Evolutionary conservation across 176 grass and related monocot species (phyloP).

Genomic region (Juncus inflexus): DNA sequence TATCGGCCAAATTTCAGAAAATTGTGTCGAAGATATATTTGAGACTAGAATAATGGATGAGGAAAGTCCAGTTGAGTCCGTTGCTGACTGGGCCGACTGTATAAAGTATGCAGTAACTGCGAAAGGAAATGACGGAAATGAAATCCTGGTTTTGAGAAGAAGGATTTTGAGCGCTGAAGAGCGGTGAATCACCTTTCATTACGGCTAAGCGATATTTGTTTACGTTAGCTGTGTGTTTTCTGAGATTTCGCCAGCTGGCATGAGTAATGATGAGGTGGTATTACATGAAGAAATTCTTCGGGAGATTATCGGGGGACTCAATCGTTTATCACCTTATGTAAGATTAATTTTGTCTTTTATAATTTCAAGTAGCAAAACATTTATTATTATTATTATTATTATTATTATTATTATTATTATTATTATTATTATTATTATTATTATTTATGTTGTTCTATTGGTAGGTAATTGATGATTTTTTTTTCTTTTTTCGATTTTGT

Average conservation of each 20-base stretch:
- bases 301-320: constrained; percentile 77
- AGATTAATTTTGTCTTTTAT: no score
- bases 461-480: background rate
- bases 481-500: background rate
- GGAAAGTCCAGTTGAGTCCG: constrained; percentile 79
- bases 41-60: constrained; percentile 61
- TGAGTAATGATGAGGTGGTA: constrained; percentile 58
- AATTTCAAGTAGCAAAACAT: no score
- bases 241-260: constrained; percentile 77
- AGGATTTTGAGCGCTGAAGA: constrained; percentile 61
- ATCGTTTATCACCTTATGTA: constrained; percentile 87
- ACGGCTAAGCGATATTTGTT: constrained; percentile 94
- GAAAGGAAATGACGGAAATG: constrained; percentile 74
- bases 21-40: constrained; percentile 49
- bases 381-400: no score
- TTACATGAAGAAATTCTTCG: constrained; percentile 70
- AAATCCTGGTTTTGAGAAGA: constrained; percentile 61
- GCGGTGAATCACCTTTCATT: no score
- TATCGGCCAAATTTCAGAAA: constrained; percentile 41
- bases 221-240: constrained; percentile 64
- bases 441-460: background rate
- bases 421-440: background rate
- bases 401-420: no score
- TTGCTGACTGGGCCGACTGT: constrained; percentile 88
- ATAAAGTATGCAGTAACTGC: constrained; percentile 89